Percentiles rank a stretch among this genome's conserved stretches.
Conservation (phyloP, 2,329 filamentous ascomycete species). For the Cordyceps farinosa region DNA sequence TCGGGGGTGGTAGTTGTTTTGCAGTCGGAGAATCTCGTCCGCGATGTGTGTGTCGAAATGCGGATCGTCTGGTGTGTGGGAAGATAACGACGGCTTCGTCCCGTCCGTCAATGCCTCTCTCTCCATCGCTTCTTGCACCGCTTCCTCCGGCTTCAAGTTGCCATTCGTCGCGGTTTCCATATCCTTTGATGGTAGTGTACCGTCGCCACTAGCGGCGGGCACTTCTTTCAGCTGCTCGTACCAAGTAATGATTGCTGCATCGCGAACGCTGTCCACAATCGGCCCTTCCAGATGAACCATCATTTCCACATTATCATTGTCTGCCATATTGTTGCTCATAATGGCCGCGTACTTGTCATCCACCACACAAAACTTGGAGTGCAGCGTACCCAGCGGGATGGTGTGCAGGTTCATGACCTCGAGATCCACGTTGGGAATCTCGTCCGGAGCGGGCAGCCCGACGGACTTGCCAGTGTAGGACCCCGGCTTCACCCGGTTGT, state of each 20-base stretch:
- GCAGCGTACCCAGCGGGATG: conserved; percentile 69
- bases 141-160: too few relatives aligned
- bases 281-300: conserved; percentile 71
- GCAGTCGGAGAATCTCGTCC: conserved; percentile 59
- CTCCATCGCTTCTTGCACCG: too few relatives aligned
- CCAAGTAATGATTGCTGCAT: conserved; percentile 72
- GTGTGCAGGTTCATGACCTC: conserved; percentile 71
- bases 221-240: conserved; percentile 51
- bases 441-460: conserved; percentile 56
- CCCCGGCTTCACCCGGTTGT: conserved; percentile 54
- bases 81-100: conserved; percentile 27
- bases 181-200: too few relatives aligned
- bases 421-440: conserved; percentile 69
- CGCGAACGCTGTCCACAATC: conserved; percentile 73
- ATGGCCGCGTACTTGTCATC: conserved; percentile 68
- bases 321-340: conserved; percentile 75
- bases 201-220: too few relatives aligned
- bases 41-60: conserved; percentile 62
- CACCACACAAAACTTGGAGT: conserved; percentile 74
- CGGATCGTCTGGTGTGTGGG: conserved; percentile 56
- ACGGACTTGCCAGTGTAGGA: conserved; percentile 58
- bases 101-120: too few relatives aligned
- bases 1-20: conserved; percentile 51
- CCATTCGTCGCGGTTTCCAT: too few relatives aligned
- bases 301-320: conserved; percentile 81